A percentile compares a stretch with the other conserved stretches of the same genome.
These are phyloP conservation scores for Coemansia asiatica DNA, from an alignment of 192 early-diverging fungal species.

Conservation along the genomic window DNA sequence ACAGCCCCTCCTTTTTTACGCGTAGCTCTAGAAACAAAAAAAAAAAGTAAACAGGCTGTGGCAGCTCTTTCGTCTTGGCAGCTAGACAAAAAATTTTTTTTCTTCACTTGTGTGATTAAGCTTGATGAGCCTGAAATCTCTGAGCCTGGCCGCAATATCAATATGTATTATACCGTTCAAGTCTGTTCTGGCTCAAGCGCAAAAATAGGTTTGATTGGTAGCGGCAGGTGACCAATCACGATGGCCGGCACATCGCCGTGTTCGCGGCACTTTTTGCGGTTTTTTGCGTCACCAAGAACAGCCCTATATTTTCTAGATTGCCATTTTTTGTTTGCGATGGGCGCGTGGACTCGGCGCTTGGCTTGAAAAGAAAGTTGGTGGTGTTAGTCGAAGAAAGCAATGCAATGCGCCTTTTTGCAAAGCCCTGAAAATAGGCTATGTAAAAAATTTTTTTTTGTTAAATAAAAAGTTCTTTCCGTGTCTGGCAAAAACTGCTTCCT, in stretches of 20 bases:
- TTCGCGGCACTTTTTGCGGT: slow-evolving; percentile 17
- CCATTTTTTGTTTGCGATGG: not conserved
- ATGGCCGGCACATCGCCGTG: slow-evolving; percentile 4
- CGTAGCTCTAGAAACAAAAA: no score
- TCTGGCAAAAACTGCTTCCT: not conserved
- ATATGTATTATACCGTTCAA: no score
- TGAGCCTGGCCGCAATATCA: no score
- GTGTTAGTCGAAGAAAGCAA: slow-evolving; percentile 1
- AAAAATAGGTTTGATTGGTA: not conserved
- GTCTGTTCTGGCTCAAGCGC: no score
- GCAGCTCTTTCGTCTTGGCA: no score
- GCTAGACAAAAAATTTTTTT: no score
- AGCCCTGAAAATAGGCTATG: slow-evolving; percentile 5
- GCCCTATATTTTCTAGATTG: not conserved
- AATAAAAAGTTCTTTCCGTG: slow-evolving; percentile 8
- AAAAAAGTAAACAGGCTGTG: no score
- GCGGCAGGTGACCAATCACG: slow-evolving; percentile 11
- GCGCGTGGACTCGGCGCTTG: slow-evolving; percentile 12
- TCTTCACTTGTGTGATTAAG: no score
- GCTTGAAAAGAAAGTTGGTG: not conserved
- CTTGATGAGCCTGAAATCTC: no score
- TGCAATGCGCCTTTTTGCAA: not conserved
- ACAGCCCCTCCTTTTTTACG: no score
- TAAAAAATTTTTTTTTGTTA: slow-evolving; percentile 9
- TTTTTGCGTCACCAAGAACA: slow-evolving; percentile 3